Base-by-base conservation (phyloP, 2,329 filamentous ascomycete species). In the Aspergillus udagawae region DNA sequence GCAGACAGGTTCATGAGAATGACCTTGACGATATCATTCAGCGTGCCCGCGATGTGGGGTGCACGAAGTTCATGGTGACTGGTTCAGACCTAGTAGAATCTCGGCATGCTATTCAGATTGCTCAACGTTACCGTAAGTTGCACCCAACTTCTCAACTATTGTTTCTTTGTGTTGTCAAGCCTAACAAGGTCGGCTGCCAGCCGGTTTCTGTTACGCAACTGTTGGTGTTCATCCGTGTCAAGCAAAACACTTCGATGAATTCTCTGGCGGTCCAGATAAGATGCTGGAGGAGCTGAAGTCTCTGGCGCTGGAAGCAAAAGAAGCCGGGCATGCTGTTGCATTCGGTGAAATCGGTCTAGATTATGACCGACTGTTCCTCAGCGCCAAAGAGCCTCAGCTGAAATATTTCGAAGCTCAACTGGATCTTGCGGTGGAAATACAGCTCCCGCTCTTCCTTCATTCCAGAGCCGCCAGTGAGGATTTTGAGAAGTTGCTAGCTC, bases 301-400 rank as follows among this genome's bases (percentile, higher is more conserved):
- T 6, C 78, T 97, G 2, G 84, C 92, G 3, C 69, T 82, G 2
- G 76, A 84, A 38, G 83, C 85, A 1, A 85, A 84, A 64, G 71
- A 74, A 51, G 71, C 73, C 10, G 82, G 83, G 0, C 81, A 90
- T 44, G 87, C 91, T 1, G 83, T 84, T 6, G 93, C 94, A 6
- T 92, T 97, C 71, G 94, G 94, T 51, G 94, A 99, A 75, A 91
- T 99, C 60, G 94, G 94, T 1, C 87, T 99, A 3, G 94, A 99
- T 76, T 99, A 97, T 71, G 94, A 99, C 76, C 86, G 94, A 1
- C 79, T 99, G 38, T 89, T 91, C 67, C 87, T 92, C 67, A 92
- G 90, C 68, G 85, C 87, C 42, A 90, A 87, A 67, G 86, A 87
- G 25, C 83, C 88, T 17, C 94, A 99, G 74, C 79, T 92, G 29